Conservation (phyloP, 2,329 filamentous ascomycete species). For the Colletotrichum agaves region DNA sequence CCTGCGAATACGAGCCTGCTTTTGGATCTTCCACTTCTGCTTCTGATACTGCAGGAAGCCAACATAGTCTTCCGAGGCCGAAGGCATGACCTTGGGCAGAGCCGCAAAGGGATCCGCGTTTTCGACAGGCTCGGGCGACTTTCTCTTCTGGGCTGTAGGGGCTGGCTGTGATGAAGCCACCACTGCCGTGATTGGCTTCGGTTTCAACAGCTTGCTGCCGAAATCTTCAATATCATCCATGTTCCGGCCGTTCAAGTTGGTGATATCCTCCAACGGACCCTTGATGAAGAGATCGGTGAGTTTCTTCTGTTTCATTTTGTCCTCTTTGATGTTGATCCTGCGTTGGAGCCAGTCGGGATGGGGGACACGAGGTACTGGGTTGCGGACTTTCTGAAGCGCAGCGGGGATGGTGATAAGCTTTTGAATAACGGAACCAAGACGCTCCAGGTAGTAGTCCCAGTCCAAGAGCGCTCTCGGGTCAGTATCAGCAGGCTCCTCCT, state of each 20-base stretch:
- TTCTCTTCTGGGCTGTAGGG: slow-evolving; percentile 72
- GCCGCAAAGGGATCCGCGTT: slow-evolving; percentile 82
- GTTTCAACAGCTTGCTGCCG: slow-evolving; percentile 73
- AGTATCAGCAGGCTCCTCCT: slow-evolving; percentile 90
- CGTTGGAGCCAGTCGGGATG: slow-evolving; percentile 98
- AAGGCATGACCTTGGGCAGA: slow-evolving; percentile 85
- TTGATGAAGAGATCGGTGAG: slow-evolving; percentile 91
- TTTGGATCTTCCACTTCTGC: slow-evolving; percentile 98
- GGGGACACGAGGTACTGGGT: slow-evolving; percentile 91
- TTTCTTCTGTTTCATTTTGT: slow-evolving; percentile 98
- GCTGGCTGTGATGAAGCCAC: slow-evolving; percentile 67
- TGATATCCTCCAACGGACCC: slow-evolving; percentile 78
- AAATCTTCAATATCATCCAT: slow-evolving; percentile 84
- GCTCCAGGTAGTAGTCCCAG: slow-evolving; percentile 97
- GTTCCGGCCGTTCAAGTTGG: slow-evolving; percentile 67
- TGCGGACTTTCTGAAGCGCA: slow-evolving; percentile 92
- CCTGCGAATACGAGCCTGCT: slow-evolving; percentile 84
- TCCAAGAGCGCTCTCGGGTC: slow-evolving; percentile 91
- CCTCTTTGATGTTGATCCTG: slow-evolving; percentile 93
- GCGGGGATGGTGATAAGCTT: slow-evolving; percentile 99
- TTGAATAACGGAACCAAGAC: slow-evolving; percentile 95
- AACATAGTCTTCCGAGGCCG: slow-evolving; percentile 85
- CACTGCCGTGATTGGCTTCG: slow-evolving; percentile 66
- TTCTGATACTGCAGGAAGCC: slow-evolving; percentile 96
- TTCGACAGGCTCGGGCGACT: slow-evolving; percentile 75